phyloP scores from a whole-genome alignment of 805 yeast species.

The Diddensiella santjacobensis region DNA sequence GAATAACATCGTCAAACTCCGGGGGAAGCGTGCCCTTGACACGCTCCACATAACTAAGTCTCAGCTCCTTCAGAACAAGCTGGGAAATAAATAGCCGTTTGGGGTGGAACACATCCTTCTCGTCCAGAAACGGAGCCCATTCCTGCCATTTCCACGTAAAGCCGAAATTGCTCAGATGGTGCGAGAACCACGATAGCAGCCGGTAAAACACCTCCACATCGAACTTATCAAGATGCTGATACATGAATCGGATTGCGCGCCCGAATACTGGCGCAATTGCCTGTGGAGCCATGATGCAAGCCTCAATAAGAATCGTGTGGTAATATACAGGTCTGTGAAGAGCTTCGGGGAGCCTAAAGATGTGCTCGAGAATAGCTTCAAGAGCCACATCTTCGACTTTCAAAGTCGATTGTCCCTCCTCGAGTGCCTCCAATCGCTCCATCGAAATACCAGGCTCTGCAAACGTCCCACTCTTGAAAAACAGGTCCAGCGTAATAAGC shows the following conservation, averaged over 20 bases:
- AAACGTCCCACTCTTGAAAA: slow-evolving; percentile 62
- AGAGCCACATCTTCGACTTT: slow-evolving; percentile 88
- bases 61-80: slow-evolving; percentile 75
- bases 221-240: slow-evolving; percentile 57
- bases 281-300: slow-evolving; percentile 75
- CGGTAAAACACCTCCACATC: slow-evolving; percentile 75
- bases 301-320: slow-evolving; percentile 78
- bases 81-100: slow-evolving; percentile 68
- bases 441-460: slow-evolving; percentile 72
- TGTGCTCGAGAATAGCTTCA: slow-evolving; percentile 73
- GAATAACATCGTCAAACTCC: slow-evolving; percentile 44
- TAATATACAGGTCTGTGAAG: slow-evolving; percentile 72
- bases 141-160: slow-evolving; percentile 98
- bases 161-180: slow-evolving; percentile 88
- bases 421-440: slow-evolving; percentile 52
- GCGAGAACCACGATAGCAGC: slow-evolving; percentile 85
- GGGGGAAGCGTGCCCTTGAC: slow-evolving; percentile 69
- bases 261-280: slow-evolving; percentile 95
- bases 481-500: slow-evolving; percentile 66
- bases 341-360: slow-evolving; percentile 68
- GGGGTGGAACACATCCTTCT: slow-evolving; percentile 59
- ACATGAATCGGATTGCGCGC: slow-evolving; percentile 81
- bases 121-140: slow-evolving; percentile 56
- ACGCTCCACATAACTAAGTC: slow-evolving; percentile 71
- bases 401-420: slow-evolving; percentile 57